Base-by-base conservation (phyloP, 2,329 filamentous ascomycete species). In the Parastagonospora avenae region DNA sequence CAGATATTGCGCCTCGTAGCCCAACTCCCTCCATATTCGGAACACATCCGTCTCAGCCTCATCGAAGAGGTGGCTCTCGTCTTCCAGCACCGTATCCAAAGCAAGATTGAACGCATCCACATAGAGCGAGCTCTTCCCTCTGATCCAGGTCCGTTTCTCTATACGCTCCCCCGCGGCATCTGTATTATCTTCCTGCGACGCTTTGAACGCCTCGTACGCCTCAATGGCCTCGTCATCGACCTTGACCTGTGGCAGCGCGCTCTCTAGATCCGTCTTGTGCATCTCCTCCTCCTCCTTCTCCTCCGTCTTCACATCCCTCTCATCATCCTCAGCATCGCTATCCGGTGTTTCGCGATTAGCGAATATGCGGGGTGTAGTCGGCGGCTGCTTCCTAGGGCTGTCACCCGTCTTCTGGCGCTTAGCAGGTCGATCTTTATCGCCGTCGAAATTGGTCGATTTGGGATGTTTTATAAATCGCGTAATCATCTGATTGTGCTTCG, bases 91-190 rank as follows among this genome's bases (percentile, higher is more conserved):
- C 0, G 91, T 96, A 52, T 93, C 87, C 42, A 99, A 77, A 2
- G 93, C 91, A 11, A 97, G 79, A 66, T 96, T 96, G 79, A 99
- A 99, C 0, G 94, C 94, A 75, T 99, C 94, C 14, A 97, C 91
- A 65, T 99, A 99, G 48, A 99, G 91, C 1, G 92, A 97, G 66
- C 87, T 95, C 70, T 85, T 87, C 0, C 91, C 91, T 64, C 82
- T 85, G 4, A 86, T 75, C 91, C 91, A 96, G 52, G 77, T 82
- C 43, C 78, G 79, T 44, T 85, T 76, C 50, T 80, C 80, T 11
- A 88, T 67, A 7, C 83, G 78, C 32, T 79, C 76, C 55, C 81
- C 79, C 4, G 79, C 66, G 12, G 43, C 54, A 10, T 55, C 65
- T 30, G 66, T 64, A 8, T 78, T 68, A 8, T 76, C 68, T 4